Evolutionary conservation across 1,139 yeast species (phyloP).

Genomic region (Eremothecium sinecaudum): DNA sequence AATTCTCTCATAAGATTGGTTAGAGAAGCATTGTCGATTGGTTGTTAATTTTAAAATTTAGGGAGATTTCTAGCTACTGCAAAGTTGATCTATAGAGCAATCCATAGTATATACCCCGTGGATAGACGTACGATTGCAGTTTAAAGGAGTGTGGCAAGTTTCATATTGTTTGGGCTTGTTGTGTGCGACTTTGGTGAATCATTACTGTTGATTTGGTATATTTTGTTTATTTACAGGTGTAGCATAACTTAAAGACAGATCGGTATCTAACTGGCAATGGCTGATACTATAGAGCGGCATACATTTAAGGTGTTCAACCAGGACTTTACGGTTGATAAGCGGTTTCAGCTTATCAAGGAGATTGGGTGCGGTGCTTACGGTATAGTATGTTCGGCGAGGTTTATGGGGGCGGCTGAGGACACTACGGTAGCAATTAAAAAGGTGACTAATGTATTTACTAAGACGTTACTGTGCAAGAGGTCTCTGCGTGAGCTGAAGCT

Average conservation of each 20-base stretch:
- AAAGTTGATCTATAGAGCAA: too few species aligned
- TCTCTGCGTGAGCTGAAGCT: conserved; percentile 83
- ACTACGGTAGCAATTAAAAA: conserved; percentile 88
- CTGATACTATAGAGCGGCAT: conserved; percentile 30
- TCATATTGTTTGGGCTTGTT: too few species aligned
- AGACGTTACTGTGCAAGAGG: conserved; percentile 79
- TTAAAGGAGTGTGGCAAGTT: too few species aligned
- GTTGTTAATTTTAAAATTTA: too few species aligned
- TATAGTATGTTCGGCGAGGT: conserved; percentile 85
- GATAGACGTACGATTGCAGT: too few species aligned
- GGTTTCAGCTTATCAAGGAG: conserved; percentile 80
- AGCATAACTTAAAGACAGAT: conserved; percentile 1
- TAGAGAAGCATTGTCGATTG: too few species aligned
- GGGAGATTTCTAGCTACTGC: too few species aligned
- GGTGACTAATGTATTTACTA: conserved; percentile 83
- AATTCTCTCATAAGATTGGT: too few species aligned
- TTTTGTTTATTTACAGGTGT: too few species aligned
- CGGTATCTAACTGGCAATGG: conserved; percentile 11
- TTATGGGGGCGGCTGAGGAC: conserved; percentile 56
- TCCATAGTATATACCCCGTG: too few species aligned
- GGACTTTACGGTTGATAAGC: conserved; percentile 76
- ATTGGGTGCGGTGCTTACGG: conserved; percentile 98
- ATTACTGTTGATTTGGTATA: too few species aligned
- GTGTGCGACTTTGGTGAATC: too few species aligned
- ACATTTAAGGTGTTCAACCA: conserved; percentile 70